Conservation (phyloP, 164 flowering plant genomes). For the Macadamia tetraphylla region DNA sequence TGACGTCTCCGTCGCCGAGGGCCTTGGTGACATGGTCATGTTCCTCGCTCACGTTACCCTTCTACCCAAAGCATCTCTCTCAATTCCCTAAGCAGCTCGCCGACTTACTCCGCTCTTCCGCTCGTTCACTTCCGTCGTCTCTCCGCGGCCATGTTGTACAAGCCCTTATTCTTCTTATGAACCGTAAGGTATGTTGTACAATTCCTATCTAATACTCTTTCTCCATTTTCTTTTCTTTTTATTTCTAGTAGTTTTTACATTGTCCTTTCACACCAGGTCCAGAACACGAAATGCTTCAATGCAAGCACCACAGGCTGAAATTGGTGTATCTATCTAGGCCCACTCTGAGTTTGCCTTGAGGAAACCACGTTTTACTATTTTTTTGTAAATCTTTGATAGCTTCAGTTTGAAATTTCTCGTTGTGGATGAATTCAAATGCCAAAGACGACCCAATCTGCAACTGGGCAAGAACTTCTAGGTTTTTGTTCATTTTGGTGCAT, state of each 20-base stretch:
- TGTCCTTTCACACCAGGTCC: background rate
- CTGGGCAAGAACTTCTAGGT: too few relatives aligned
- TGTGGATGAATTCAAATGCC: too few relatives aligned
- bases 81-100: constrained; percentile 55
- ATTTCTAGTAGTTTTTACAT: background rate
- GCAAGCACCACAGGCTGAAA: background rate
- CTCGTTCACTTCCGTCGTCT: constrained; percentile 50
- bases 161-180: constrained; percentile 75
- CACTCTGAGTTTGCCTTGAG: too few relatives aligned
- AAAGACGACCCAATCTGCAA: too few relatives aligned
- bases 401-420: too few relatives aligned
- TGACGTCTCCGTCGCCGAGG: constrained; percentile 59
- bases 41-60: constrained; percentile 80
- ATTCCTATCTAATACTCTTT: background rate
- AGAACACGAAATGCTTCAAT: too few relatives aligned
- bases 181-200: constrained; percentile 57
- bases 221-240: background rate
- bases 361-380: too few relatives aligned
- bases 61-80: constrained; percentile 51
- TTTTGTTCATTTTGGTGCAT: too few relatives aligned
- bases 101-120: constrained; percentile 42
- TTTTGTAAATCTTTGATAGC: too few relatives aligned
- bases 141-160: constrained; percentile 55
- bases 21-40: constrained; percentile 69
- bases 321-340: too few relatives aligned